Base-by-base conservation (phyloP, 2,329 filamentous ascomycete species). In the Neopestalotiopsis sp. region DNA sequence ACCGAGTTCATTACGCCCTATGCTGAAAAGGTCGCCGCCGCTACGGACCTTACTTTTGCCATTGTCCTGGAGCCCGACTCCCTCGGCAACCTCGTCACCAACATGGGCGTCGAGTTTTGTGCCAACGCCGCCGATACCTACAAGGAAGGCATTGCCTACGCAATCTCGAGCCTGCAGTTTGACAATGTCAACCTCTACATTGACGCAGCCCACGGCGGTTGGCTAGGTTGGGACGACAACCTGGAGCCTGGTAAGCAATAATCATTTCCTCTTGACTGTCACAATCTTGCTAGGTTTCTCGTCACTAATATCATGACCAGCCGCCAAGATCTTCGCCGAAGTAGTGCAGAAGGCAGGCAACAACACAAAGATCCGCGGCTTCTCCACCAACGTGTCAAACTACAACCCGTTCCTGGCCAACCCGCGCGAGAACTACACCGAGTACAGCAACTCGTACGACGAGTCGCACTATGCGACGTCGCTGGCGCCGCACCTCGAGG, bases 301-400 rank as follows among this genome's bases (percentile, higher is more conserved):
- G 2, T 24, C 24, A 24, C n/a, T n/a, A n/a, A n/a, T n/a, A n/a
- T n/a, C n/a, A n/a, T n/a, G n/a, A n/a, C n/a, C n/a, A n/a, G 24
- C 82, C 17, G 82, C 82, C 58, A 76, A 78, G 62, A 72, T 81
- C 63, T 82, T 84, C 69, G 75, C 76, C 70, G 78, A 80, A 66
- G 82, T 84, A 60, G 71, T 84, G 45, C 71, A 73, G 12, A 72
- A 79, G 28, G 80, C 83, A 13, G 74, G 67, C 49, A 74, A 76
- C 69, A 69, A 69, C 62, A 72, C 73, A 38, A 72, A 71, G 63
- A 77, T 81, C 74, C 80, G 82, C 24, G 83, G 83, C 24, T 82
- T 83, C 70, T 75, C 80, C 2, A 84, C 81, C 73, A 83, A 84
- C 73, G 81, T 84, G 58, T 83, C 81, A 67, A 84, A 84, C 79